phyloP scores from a whole-genome alignment of 306 rosid genomes.

The Pyrus pyrifolia region DNA sequence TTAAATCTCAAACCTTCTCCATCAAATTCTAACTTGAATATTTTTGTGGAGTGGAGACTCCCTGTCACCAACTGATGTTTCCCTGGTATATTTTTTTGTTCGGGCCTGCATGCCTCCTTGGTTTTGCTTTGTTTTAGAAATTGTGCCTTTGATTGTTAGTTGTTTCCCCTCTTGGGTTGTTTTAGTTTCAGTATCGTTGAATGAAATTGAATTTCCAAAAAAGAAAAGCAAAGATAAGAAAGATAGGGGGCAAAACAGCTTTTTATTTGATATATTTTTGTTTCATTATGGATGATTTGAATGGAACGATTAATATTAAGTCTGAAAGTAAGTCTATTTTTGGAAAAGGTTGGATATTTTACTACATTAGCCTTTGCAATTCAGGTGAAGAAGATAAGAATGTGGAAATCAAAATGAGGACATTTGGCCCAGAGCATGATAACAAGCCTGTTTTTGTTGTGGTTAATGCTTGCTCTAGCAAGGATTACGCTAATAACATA shows the following conservation, averaged over 20 bases:
- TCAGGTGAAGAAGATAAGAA: slow-evolving; percentile 98
- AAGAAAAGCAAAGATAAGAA: too few species aligned
- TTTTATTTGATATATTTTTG: not conserved
- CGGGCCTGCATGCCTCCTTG: too few species aligned
- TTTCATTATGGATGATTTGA: not conserved
- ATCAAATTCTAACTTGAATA: too few species aligned
- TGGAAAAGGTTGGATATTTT: slow-evolving; percentile 20
- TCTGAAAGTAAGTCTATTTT: slow-evolving; percentile 21
- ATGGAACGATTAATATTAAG: slow-evolving; percentile 10
- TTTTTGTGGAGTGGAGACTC: too few species aligned
- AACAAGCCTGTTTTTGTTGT: slow-evolving; percentile 66
- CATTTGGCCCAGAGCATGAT: slow-evolving; percentile 61
- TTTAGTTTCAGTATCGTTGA: too few species aligned
- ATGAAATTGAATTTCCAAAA: too few species aligned
- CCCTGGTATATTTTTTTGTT: too few species aligned
- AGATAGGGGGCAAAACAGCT: not conserved
- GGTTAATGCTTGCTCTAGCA: slow-evolving; percentile 98
- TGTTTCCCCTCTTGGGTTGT: too few species aligned
- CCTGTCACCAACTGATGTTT: too few species aligned
- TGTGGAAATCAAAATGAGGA: slow-evolving; percentile 85
- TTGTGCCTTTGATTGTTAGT: too few species aligned
- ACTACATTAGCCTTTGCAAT: slow-evolving; percentile 36
- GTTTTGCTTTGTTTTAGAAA: too few species aligned
- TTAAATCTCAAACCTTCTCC: too few species aligned
- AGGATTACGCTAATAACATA: slow-evolving; percentile 69